Conservation (phyloP, 805 yeast genomes). For the Saccharomycopsis microspora region DNA sequence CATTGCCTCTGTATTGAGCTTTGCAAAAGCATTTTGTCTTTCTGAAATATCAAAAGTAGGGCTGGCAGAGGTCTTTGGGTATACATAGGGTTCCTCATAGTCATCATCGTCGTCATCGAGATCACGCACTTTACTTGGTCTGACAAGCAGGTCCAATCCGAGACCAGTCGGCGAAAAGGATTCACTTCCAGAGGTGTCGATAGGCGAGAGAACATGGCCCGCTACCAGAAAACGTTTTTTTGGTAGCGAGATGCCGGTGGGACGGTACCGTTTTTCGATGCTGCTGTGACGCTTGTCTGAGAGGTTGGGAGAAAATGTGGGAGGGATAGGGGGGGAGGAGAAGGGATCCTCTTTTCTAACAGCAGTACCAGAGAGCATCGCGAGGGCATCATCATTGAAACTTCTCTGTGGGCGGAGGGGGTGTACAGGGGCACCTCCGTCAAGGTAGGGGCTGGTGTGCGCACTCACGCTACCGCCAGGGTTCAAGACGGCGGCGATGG, state of each 20-base stretch:
- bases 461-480: not conserved
- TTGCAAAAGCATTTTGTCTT: no score
- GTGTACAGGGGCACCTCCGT: not conserved
- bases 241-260: constrained; percentile 2
- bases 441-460: not conserved
- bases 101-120: constrained; percentile 9
- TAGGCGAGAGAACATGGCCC: constrained; percentile 2
- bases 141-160: constrained; percentile 1
- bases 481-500: not conserved
- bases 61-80: no score
- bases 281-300: not conserved
- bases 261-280: constrained; percentile 9
- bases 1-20: not conserved
- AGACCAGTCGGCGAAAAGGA: constrained; percentile 8
- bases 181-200: constrained; percentile 12
- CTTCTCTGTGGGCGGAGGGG: constrained; percentile 4
- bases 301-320: not conserved
- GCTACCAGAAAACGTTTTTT: not conserved
- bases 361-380: constrained; percentile 7
- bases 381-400: constrained; percentile 14
- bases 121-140: constrained; percentile 1
- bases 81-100: not conserved
- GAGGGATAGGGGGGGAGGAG: not conserved
- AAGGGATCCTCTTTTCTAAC: no score
- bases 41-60: no score